A percentile compares a stretch with the other conserved stretches of the same genome.
Conservation (phyloP, 2,329 filamentous ascomycete species). For the Aaosphaeria pasadenensis region DNA sequence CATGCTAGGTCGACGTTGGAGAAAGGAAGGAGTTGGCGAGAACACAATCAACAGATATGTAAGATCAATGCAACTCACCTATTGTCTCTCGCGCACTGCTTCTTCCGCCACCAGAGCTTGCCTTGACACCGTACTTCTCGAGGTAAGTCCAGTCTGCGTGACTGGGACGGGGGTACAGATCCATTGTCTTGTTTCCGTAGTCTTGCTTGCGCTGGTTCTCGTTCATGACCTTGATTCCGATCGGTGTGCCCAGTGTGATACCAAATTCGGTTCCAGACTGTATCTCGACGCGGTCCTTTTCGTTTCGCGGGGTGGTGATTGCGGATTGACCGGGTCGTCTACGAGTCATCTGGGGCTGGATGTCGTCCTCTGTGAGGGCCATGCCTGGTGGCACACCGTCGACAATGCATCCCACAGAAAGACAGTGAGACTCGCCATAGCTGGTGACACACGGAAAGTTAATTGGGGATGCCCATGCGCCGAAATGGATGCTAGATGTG, state of each 20-base stretch:
- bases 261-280: slow-evolving; percentile 92
- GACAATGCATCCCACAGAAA: slow-evolving; percentile 90
- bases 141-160: slow-evolving; percentile 98
- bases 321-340: slow-evolving; percentile 84
- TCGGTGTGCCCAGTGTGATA: slow-evolving; percentile 85
- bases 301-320: slow-evolving; percentile 87
- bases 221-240: slow-evolving; percentile 82
- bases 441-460: slow-evolving; percentile 33
- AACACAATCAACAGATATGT: too few relatives aligned
- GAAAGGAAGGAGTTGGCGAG: not conserved
- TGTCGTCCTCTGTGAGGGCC: slow-evolving; percentile 77
- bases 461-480: not conserved
- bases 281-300: slow-evolving; percentile 88
- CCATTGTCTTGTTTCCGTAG: slow-evolving; percentile 87
- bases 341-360: slow-evolving; percentile 92
- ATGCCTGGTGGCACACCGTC: slow-evolving; percentile 89
- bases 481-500: too few relatives aligned
- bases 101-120: slow-evolving; percentile 82
- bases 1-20: not conserved
- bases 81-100: slow-evolving; percentile 95
- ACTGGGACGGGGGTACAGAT: slow-evolving; percentile 83
- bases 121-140: slow-evolving; percentile 95
- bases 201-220: slow-evolving; percentile 91
- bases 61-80: slow-evolving; percentile 44
- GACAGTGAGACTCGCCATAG: slow-evolving; percentile 87